These are phyloP conservation scores for Pichia sp. DNA, from an alignment of 1,139 yeast species.

Conservation along the genomic window DNA sequence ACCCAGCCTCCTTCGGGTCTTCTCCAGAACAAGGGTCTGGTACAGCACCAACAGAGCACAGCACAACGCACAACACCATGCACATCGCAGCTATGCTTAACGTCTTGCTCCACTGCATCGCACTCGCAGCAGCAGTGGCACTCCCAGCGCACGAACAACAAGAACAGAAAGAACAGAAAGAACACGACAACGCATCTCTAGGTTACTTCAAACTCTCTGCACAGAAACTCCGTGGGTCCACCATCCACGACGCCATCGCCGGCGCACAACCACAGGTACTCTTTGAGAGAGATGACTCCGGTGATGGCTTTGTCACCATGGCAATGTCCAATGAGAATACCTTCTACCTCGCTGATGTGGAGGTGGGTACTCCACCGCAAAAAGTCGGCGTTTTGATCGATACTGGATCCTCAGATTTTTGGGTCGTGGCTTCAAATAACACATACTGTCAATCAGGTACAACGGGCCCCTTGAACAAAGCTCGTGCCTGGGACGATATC, in stretches of 20 bases:
- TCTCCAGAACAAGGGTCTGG: no score
- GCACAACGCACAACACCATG: no score
- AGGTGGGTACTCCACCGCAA: constrained; percentile 53
- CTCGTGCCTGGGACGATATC: neutral
- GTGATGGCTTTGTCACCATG: constrained; percentile 33
- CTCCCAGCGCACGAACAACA: no score
- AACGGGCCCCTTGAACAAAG: constrained; percentile 7
- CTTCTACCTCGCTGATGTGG: constrained; percentile 42
- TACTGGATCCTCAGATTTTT: constrained; percentile 65
- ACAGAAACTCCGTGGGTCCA: constrained; percentile 24
- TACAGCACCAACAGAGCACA: no score
- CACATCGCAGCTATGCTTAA: no score
- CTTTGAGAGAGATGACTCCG: constrained; percentile 26
- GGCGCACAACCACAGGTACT: constrained; percentile 22
- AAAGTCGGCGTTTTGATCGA: constrained; percentile 50
- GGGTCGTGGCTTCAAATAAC: constrained; percentile 38
- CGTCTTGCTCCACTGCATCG: no score
- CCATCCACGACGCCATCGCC: constrained; percentile 15
- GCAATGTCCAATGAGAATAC: constrained; percentile 38
- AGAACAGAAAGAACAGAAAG: no score
- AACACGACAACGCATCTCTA: no score
- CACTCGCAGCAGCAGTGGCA: no score
- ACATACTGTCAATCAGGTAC: constrained; percentile 24
- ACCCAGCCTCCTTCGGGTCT: no score
- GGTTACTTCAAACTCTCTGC: constrained; percentile 17